Base-by-base conservation (phyloP, 805 yeast species). In the Ogataea angusta region DNA sequence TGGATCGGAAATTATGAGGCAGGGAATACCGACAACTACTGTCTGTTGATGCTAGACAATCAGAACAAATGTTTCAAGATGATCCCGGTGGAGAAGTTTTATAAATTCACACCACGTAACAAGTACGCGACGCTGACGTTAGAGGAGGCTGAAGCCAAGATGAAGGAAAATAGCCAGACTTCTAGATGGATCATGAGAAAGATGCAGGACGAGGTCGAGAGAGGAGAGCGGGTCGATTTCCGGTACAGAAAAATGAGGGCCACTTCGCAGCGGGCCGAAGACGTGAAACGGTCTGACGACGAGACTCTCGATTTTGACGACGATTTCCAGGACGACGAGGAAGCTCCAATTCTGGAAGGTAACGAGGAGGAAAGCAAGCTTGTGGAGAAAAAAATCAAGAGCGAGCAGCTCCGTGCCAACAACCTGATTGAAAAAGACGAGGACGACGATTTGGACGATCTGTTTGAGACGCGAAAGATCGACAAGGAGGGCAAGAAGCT, bases 311-410 rank as follows among this genome's bases (percentile, higher is more conserved):
- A 91, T 65, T 91, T 73, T 56, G 97, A 93, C 52, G 98, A 93
- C 61, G 97, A 90, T 61, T 93, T 93, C 64, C 97, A 93, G 19
- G 99, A 93, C 63, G 99, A 93, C 62, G 99, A 93, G 67, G 99
- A 91, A 61, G 98, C 98, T 2, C 99, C 99, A 21, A 85, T 93
- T 44, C 79, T 91, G 72, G 98, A 91, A 56, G 96, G 96, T 34
- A 80, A 90, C 46, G 98, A 91, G 57, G 96, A 93, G 56, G 98
- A 93, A 57, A 85, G 87, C 60, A 89, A 85, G 60, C 85, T 88
- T 47, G 85, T 89, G 37, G 96, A 93, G 63, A 77, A 73, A 50
- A 81, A 85, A 53, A 82, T 87, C 59, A 88, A 86, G 61, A 80
- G 75, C 48, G 95, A 87, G 61, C 86, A 85, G 95, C 67, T 83